phyloP scores from a whole-genome alignment of 306 rosid genomes.

The Corylus americana region DNA sequence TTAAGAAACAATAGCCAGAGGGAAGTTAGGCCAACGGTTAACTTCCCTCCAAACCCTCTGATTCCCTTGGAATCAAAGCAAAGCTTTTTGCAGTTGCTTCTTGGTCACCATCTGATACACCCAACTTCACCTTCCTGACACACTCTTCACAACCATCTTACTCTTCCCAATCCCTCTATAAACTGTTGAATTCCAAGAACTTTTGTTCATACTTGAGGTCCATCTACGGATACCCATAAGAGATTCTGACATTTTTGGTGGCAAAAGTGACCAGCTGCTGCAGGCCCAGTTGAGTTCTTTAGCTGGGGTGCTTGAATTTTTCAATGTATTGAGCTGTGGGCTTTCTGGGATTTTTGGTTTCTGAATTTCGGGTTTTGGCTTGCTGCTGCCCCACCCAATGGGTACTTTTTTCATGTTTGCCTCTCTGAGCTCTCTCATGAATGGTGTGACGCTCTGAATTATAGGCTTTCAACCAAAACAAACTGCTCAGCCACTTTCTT shows the following conservation, averaged over 20 bases:
- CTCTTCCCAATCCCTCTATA: conserved; percentile 39
- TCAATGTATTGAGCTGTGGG: not conserved
- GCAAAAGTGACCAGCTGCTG: not conserved
- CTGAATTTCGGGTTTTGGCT: conserved; percentile 4
- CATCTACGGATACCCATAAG: conserved; percentile 3
- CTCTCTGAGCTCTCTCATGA: conserved; percentile 23
- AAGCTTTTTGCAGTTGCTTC: conserved; percentile 52
- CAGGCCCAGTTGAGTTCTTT: conserved; percentile 25
- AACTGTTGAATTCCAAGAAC: conserved; percentile 20
- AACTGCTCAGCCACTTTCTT: conserved; percentile 6
- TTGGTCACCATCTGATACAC: conserved; percentile 77
- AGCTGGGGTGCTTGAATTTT: conserved; percentile 27
- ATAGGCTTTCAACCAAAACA: conserved; percentile 2
- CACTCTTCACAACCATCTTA: conserved; percentile 50
- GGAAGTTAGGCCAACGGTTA: conserved; percentile 91
- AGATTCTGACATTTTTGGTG: not conserved
- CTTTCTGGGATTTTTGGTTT: conserved; percentile 6
- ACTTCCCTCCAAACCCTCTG: conserved; percentile 67
- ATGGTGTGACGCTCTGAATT: not conserved
- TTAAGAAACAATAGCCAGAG: conserved; percentile 44
- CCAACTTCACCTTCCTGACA: conserved; percentile 78
- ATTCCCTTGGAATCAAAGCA: conserved; percentile 86
- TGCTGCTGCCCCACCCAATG: conserved; percentile 19
- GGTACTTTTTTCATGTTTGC: conserved; percentile 32
- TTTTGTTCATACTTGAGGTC: conserved; percentile 27